Evolutionary conservation across 345 rosid genomes (phyloP).

Genomic region (Linum trigynum): DNA sequence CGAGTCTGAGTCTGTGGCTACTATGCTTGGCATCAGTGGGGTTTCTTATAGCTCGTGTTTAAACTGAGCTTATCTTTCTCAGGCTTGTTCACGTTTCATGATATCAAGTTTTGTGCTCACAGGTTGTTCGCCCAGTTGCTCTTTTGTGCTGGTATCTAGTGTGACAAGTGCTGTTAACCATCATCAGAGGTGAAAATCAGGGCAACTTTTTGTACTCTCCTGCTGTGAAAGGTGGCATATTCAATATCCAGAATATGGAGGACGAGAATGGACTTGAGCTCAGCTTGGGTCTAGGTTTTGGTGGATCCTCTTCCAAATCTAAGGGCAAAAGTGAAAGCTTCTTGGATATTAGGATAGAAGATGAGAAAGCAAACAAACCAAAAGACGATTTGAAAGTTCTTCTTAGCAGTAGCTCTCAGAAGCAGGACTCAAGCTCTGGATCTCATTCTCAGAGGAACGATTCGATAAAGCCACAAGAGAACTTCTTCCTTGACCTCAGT

Average conservation of each 20-base stretch:
- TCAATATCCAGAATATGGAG: conserved; percentile 36
- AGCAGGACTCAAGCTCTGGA: conserved; percentile 48
- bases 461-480: conserved; percentile 56
- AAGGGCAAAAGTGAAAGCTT: conserved; percentile 54
- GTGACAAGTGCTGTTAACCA: background rate
- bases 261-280: conserved; percentile 92
- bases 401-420: conserved; percentile 40
- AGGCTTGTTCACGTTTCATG: background rate
- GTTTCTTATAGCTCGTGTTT: background rate
- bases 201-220: background rate
- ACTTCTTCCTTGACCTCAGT: conserved; percentile 76
- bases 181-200: background rate
- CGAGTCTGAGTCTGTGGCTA: background rate
- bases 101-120: background rate
- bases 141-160: background rate
- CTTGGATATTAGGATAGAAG: conserved; percentile 48
- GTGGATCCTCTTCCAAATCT: conserved; percentile 62
- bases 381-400: conserved; percentile 61
- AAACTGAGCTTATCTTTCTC: background rate
- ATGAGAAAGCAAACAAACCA: conserved; percentile 56
- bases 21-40: background rate
- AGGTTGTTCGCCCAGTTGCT: no score
- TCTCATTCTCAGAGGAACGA: conserved; percentile 65
- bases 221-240: conserved; percentile 1
- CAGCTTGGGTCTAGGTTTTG: conserved; percentile 86